phyloP scores from a whole-genome alignment of 2,329 filamentous ascomycete genomes.

The Clathrospora elynae region DNA sequence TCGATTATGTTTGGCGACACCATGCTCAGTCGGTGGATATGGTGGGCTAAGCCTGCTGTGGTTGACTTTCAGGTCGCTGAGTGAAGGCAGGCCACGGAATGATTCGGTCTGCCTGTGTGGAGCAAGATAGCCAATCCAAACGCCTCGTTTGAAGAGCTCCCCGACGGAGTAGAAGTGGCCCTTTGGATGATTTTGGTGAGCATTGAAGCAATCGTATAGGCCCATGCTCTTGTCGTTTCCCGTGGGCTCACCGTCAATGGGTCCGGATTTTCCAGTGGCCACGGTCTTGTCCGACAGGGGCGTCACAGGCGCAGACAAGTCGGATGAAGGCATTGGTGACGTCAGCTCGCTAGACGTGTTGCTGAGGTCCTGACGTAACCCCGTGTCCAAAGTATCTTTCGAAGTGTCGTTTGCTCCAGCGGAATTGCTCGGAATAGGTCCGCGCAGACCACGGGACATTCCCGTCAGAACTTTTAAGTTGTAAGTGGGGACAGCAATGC shows the following conservation, averaged over 20 bases:
- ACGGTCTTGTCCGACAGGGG: background rate
- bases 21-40: slow-evolving; percentile 10
- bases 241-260: background rate
- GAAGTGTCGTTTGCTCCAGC: background rate
- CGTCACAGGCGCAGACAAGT: background rate
- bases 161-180: slow-evolving; percentile 22
- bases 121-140: slow-evolving; percentile 33
- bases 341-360: slow-evolving; percentile 3
- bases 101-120: slow-evolving; percentile 13
- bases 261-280: background rate
- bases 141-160: slow-evolving; percentile 19
- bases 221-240: background rate
- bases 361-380: background rate
- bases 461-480: slow-evolving; percentile 4
- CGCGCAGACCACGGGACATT: background rate
- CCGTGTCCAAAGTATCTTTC: background rate
- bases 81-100: slow-evolving; percentile 22
- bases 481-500: slow-evolving; percentile 5
- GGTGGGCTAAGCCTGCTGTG: slow-evolving; percentile 10
- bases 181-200: slow-evolving; percentile 1
- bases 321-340: slow-evolving; percentile 4
- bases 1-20: slow-evolving; percentile 9
- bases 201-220: slow-evolving; percentile 20
- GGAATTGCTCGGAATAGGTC: background rate
- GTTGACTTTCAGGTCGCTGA: slow-evolving; percentile 17